Base-by-base conservation (phyloP, 2,329 filamentous ascomycete species). In the Colletotrichum nymphaeae region DNA sequence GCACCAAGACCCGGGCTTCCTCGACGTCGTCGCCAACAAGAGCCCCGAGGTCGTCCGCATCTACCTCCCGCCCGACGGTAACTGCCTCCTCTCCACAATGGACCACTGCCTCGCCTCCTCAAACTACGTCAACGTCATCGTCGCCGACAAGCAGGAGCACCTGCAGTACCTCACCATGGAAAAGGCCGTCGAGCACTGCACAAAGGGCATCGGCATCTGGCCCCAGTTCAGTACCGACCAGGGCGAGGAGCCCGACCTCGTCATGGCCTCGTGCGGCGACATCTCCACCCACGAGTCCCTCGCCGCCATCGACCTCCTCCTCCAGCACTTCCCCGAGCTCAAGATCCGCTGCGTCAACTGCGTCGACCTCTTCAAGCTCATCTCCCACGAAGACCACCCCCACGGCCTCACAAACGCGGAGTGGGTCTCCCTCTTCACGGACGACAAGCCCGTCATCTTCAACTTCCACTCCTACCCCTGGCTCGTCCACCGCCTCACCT, bases 391-490 rank as follows among this genome's bases (percentile, higher is more conserved):
- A 24, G 90, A 94, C 77, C 93, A 95, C 80, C 91, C 93, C 0
- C 93, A 95, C 82, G 93, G 93, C 53, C 86, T 95, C 70, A 88
- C 86, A 0, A 90, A 94, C 76, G 75, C 77, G 22, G 91, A 94
- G 79, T 95, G 92, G 89, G 83, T 82, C 16, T 86, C 92, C 52
- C 84, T 95, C 76, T 95, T 95, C 86, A 95, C 93, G 1, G 86
- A 87, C 19, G 86, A 94, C 84, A 91, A 88, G 76, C 93, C 93
- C 26, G 86, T 94, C 79, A 91, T 95, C 79, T 95, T 95, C 87
- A 95, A 95, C 85, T 95, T 95, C 89, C 93, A 95, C 85, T 93
- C 90, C 37, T 95, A 95, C 84, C 93, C 93, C 9, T 95, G 92
- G 92, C 86, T 95, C 78, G 89, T 95, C 64, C 93, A 95, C 84